These are phyloP conservation scores for Talaromyces marneffei DNA, from an alignment of 2,329 filamentous ascomycete species.

Conservation along the genomic window DNA sequence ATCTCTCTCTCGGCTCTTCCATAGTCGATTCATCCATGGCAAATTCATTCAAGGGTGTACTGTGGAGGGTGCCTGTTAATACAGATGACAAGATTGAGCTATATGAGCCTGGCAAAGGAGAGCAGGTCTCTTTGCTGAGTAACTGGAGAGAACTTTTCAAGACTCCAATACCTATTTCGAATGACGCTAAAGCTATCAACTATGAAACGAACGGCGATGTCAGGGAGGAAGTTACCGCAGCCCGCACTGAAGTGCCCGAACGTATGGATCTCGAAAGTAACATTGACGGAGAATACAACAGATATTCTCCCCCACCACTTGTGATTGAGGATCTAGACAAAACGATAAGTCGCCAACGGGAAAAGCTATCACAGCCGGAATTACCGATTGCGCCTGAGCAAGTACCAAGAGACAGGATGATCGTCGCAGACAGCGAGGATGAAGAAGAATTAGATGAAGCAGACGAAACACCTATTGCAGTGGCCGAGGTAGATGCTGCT, in stretches of 20 bases:
- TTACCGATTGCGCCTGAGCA: not conserved
- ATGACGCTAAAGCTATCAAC: not conserved
- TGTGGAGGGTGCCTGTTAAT: slow-evolving; percentile 32
- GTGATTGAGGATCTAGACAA: slow-evolving; percentile 13
- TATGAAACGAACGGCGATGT: not conserved
- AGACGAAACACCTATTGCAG: not conserved
- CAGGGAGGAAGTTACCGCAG: not conserved
- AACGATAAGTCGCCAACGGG: slow-evolving; percentile 7
- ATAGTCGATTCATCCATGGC: slow-evolving; percentile 17
- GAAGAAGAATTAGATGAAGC: not conserved
- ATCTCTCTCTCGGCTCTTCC: slow-evolving; percentile 10
- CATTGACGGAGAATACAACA: not conserved
- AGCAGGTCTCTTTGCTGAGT: slow-evolving; percentile 40
- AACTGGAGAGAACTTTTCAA: slow-evolving; percentile 44
- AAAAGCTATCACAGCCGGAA: not conserved
- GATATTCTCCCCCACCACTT: slow-evolving; percentile 13
- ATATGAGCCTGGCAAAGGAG: slow-evolving; percentile 36
- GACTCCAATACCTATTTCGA: slow-evolving; percentile 23
- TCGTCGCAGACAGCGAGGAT: slow-evolving; percentile 9
- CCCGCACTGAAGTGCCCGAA: not conserved
- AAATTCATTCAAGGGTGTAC: slow-evolving; percentile 33
- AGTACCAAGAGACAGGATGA: not conserved
- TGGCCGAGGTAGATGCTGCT: not conserved
- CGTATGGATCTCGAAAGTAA: not conserved
- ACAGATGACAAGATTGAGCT: slow-evolving; percentile 23